phyloP scores from a whole-genome alignment of 768 basidiomycete species.

The Suillus variegatus region DNA sequence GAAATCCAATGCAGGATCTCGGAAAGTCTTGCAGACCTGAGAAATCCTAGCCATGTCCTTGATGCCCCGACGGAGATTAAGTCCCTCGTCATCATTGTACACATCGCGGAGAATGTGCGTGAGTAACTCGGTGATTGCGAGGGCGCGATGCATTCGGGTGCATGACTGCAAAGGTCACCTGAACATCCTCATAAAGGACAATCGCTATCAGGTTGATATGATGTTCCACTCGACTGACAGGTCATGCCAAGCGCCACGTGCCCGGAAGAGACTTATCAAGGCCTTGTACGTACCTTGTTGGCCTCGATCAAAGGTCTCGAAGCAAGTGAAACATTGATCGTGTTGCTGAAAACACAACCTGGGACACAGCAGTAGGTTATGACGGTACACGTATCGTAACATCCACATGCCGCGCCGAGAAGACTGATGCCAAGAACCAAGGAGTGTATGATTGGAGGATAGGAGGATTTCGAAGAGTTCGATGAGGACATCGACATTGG shows the following conservation, averaged over 20 bases:
- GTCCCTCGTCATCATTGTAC: background rate
- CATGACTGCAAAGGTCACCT: background rate
- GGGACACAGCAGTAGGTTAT: too few relatives aligned
- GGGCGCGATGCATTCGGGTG: slow-evolving; percentile 3
- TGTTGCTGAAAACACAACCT: background rate
- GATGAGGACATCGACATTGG: too few relatives aligned
- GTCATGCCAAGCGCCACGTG: background rate
- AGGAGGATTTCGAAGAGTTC: too few relatives aligned
- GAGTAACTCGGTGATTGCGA: slow-evolving; percentile 5
- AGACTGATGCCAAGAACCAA: too few relatives aligned
- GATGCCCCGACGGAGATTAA: background rate
- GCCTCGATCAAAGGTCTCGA: background rate
- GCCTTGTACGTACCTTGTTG: background rate
- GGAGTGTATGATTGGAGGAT: too few relatives aligned
- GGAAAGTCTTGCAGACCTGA: slow-evolving; percentile 1
- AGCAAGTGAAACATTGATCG: background rate
- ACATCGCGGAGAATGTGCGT: background rate
- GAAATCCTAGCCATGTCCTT: slow-evolving; percentile 1
- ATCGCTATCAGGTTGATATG: background rate
- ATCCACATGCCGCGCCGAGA: too few relatives aligned
- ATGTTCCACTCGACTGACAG: background rate
- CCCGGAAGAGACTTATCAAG: background rate
- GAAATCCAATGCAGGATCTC: slow-evolving; percentile 3
- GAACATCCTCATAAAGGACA: background rate
- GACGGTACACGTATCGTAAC: too few relatives aligned